Evolutionary conservation across 192 early-diverging fungal species (phyloP).

Genomic region (Linderina pennispora): DNA sequence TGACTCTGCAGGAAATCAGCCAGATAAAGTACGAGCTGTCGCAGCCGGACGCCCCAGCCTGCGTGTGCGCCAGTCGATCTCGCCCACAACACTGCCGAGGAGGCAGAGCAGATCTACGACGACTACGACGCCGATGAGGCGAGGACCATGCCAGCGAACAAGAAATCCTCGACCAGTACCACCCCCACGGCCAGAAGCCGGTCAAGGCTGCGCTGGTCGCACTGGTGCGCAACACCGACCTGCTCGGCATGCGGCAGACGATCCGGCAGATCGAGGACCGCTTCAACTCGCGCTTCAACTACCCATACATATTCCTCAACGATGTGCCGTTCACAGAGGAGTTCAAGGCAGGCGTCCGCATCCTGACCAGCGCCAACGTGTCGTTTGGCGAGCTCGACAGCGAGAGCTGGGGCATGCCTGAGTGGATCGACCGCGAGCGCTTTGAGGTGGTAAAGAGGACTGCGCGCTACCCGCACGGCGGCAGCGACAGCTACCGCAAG

Average conservation of each 20-base stretch:
- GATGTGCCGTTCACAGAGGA: constrained; percentile 63
- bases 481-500: constrained; percentile 28
- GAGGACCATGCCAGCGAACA: neutral
- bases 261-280: constrained; percentile 59
- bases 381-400: constrained; percentile 33
- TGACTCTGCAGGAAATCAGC: too few relatives aligned
- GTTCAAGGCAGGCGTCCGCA: constrained; percentile 50
- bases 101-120: too few relatives aligned
- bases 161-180: too few relatives aligned
- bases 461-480: constrained; percentile 22
- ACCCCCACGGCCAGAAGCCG: constrained; percentile 2
- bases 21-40: too few relatives aligned
- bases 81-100: too few relatives aligned
- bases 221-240: constrained; percentile 62
- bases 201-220: constrained; percentile 57
- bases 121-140: neutral
- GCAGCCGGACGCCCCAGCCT: too few relatives aligned
- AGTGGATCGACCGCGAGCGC: constrained; percentile 36
- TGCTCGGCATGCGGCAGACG: constrained; percentile 48
- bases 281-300: constrained; percentile 68
- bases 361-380: constrained; percentile 19
- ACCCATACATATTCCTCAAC: constrained; percentile 83
- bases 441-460: constrained; percentile 6
- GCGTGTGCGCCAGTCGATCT: too few relatives aligned
- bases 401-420: constrained; percentile 35